Evolutionary conservation across 257 asterid genomes (phyloP).

Genomic region (Solanum peruvianum): DNA sequence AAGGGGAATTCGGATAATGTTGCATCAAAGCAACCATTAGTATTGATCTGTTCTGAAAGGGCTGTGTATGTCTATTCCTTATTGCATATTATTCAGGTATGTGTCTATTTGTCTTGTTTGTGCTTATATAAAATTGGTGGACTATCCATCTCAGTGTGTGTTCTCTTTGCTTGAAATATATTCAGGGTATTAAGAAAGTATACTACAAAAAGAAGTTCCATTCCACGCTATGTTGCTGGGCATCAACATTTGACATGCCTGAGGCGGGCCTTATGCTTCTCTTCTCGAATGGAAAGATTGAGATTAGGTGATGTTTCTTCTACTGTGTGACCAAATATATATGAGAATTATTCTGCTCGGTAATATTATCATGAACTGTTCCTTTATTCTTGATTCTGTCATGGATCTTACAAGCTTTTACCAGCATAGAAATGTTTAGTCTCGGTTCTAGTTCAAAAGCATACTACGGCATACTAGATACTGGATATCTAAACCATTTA

Average conservation of each 20-base stretch:
- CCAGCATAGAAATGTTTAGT: neutral
- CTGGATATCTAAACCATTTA: neutral
- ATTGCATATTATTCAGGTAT: constrained; percentile 65
- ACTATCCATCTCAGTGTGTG: neutral
- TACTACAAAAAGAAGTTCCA: constrained; percentile 70
- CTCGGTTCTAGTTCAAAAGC: neutral
- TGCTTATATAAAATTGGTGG: neutral
- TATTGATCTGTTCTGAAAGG: constrained; percentile 77
- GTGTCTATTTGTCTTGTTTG: neutral
- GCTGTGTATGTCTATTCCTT: constrained; percentile 72
- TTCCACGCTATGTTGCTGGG: constrained; percentile 65
- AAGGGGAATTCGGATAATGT: constrained; percentile 28
- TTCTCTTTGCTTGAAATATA: constrained; percentile 2
- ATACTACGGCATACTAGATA: neutral
- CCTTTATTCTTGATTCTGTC: neutral
- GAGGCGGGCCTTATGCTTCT: constrained; percentile 59
- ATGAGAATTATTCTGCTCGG: neutral
- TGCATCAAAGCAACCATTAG: constrained; percentile 31
- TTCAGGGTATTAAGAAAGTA: constrained; percentile 80
- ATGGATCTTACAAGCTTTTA: neutral
- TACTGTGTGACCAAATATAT: neutral
- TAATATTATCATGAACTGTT: neutral
- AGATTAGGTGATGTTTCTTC: constrained; percentile 47
- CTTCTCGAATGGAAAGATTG: constrained; percentile 65
- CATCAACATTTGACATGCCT: constrained; percentile 63